Conservation (phyloP, 2,329 filamentous ascomycete genomes). For the Hirsutella rhossiliensis region DNA sequence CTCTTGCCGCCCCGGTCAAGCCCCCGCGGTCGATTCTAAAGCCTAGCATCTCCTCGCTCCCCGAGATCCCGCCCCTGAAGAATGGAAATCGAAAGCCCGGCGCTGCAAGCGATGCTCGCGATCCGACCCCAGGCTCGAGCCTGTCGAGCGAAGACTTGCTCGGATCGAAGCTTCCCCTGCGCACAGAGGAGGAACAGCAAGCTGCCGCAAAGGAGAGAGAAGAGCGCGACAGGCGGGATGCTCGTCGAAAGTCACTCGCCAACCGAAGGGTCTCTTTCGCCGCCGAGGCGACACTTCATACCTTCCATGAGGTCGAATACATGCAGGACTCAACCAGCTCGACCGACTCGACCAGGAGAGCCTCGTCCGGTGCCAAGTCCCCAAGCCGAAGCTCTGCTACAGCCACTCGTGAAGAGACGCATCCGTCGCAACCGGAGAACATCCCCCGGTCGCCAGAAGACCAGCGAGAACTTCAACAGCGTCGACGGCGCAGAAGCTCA, state of each 20-base stretch:
- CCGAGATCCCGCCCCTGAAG: slow-evolving; percentile 56
- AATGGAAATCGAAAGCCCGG: slow-evolving; percentile 3
- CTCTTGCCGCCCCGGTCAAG: slow-evolving; percentile 38
- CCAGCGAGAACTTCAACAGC: slow-evolving; percentile 48
- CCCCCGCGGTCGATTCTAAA: slow-evolving; percentile 66
- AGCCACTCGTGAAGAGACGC: slow-evolving; percentile 40
- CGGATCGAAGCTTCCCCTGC: slow-evolving; percentile 48
- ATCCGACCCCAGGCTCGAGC: slow-evolving; percentile 6
- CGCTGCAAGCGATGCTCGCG: neutral
- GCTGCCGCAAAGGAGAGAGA: slow-evolving; percentile 58
- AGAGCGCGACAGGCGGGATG: slow-evolving; percentile 68
- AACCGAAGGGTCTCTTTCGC: slow-evolving; percentile 94
- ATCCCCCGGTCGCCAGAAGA: slow-evolving; percentile 48
- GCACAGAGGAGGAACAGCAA: slow-evolving; percentile 60
- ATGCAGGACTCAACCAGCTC: slow-evolving; percentile 77
- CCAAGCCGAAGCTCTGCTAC: slow-evolving; percentile 5
- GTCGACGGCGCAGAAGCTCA: slow-evolving; percentile 50
- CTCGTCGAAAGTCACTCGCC: slow-evolving; percentile 81
- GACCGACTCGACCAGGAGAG: slow-evolving; percentile 62
- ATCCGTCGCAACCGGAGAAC: slow-evolving; percentile 48
- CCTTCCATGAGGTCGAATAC: slow-evolving; percentile 89
- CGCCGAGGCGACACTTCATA: slow-evolving; percentile 92
- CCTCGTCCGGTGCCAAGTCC: slow-evolving; percentile 42
- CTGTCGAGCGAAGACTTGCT: slow-evolving; percentile 12
- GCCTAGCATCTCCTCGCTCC: slow-evolving; percentile 55